These are phyloP conservation scores for Leccinum angustisporum DNA, from an alignment of 1,284 basidiomycete genomes.

Conservation along the genomic window DNA sequence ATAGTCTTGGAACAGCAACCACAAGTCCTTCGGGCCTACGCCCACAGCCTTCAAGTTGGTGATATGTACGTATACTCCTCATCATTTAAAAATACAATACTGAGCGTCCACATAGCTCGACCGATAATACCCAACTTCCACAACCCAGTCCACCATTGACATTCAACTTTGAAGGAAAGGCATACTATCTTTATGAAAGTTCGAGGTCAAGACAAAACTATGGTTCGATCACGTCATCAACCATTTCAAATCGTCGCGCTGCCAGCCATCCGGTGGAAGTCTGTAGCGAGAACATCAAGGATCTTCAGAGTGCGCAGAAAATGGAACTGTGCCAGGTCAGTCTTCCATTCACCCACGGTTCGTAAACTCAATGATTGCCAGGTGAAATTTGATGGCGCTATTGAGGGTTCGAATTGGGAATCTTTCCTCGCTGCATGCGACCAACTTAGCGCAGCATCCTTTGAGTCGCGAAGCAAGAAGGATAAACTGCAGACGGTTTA, in stretches of 20 bases:
- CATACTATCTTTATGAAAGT: slow-evolving; percentile 52
- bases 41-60: slow-evolving; percentile 33
- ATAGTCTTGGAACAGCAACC: slow-evolving; percentile 40
- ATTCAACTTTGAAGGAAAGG: slow-evolving; percentile 39
- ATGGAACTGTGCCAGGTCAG: slow-evolving; percentile 55
- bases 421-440: slow-evolving; percentile 57
- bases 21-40: slow-evolving; percentile 44
- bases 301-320: slow-evolving; percentile 57
- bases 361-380: slow-evolving; percentile 4
- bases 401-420: slow-evolving; percentile 47
- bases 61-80: slow-evolving; percentile 44
- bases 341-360: background rate
- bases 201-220: slow-evolving; percentile 50
- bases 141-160: slow-evolving; percentile 55
- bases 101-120: slow-evolving; percentile 26
- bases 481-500: slow-evolving; percentile 11
- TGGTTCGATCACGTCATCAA: slow-evolving; percentile 28
- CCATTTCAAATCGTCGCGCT: background rate
- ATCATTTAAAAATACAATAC: slow-evolving; percentile 1
- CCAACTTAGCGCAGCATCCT: slow-evolving; percentile 37
- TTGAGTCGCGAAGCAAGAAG: slow-evolving; percentile 15
- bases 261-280: slow-evolving; percentile 21
- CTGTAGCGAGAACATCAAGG: slow-evolving; percentile 46
- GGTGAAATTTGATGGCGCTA: slow-evolving; percentile 46
- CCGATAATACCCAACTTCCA: slow-evolving; percentile 26